Evolutionary conservation across 345 rosid genomes (phyloP).

Genomic region (Trapa bicornis): DNA sequence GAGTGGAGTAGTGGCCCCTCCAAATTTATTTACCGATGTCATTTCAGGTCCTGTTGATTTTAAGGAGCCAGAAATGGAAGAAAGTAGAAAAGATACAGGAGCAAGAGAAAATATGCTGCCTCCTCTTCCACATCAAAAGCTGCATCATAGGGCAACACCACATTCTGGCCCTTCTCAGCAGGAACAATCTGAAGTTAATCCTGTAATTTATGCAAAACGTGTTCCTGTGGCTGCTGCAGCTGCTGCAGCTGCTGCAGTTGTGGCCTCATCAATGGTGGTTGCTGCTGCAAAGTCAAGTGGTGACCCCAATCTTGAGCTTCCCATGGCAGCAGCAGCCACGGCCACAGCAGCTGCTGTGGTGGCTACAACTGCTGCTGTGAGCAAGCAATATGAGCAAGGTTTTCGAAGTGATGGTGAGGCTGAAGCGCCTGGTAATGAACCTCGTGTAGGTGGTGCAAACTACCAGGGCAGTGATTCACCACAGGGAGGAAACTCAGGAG

Average conservation of each 20-base stretch:
- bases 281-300: constrained; percentile 63
- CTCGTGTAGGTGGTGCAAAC: constrained; percentile 8
- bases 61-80: constrained; percentile 11
- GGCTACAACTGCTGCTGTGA: constrained; percentile 77
- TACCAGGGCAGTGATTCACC: constrained; percentile 8
- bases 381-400: constrained; percentile 50
- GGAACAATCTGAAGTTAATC: neutral
- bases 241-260: constrained; percentile 86
- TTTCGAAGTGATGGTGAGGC: constrained; percentile 44
- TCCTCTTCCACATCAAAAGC: constrained; percentile 36
- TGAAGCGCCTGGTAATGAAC: constrained; percentile 37
- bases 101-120: constrained; percentile 40
- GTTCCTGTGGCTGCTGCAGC: constrained; percentile 81
- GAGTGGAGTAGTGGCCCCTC: constrained; percentile 88
- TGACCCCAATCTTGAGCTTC: constrained; percentile 60
- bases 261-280: constrained; percentile 93
- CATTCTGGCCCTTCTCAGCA: constrained; percentile 19
- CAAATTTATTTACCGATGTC: constrained; percentile 61
- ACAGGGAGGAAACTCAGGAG: constrained; percentile 31
- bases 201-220: constrained; percentile 34
- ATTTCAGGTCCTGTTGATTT: constrained; percentile 35
- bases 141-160: neutral
- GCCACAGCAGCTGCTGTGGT: constrained; percentile 94
- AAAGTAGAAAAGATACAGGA: constrained; percentile 23
- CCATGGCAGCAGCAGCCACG: constrained; percentile 91